Evolutionary conservation across 495 filamentous ascomycete genomes (phyloP).

Genomic region (Pyrenula massariospora): DNA sequence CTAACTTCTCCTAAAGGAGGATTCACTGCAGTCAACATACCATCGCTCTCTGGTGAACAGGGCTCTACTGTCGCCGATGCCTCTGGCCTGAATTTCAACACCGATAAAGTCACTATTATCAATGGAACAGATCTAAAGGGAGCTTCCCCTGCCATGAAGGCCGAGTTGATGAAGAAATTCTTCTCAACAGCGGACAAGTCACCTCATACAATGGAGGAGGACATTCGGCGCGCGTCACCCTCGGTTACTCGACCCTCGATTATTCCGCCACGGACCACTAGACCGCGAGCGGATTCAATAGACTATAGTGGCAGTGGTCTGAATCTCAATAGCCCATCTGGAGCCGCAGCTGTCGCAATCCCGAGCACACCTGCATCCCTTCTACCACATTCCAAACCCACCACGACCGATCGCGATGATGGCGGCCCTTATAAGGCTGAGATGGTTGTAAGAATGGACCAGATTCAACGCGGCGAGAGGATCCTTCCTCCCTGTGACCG

Average conservation of each 20-base stretch:
- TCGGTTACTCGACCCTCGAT: slow-evolving; percentile 1
- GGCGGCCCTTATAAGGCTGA: slow-evolving; percentile 51
- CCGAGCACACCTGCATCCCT: slow-evolving; percentile 38
- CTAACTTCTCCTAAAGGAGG: slow-evolving; percentile 35
- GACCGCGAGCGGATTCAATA: slow-evolving; percentile 6
- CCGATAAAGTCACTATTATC: slow-evolving; percentile 35
- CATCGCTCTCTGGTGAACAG: slow-evolving; percentile 19
- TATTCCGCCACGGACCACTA: background rate
- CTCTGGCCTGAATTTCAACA: slow-evolving; percentile 25
- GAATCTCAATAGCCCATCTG: slow-evolving; percentile 23
- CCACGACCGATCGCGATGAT: slow-evolving; percentile 40
- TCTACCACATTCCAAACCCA: slow-evolving; percentile 34
- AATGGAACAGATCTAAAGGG: slow-evolving; percentile 39
- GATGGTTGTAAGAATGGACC: slow-evolving; percentile 66
- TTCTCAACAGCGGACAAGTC: slow-evolving; percentile 40
- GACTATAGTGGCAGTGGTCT: slow-evolving; percentile 14
- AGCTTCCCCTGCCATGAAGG: slow-evolving; percentile 38
- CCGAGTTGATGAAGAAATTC: slow-evolving; percentile 45
- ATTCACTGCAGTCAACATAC: slow-evolving; percentile 48
- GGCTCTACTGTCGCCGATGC: slow-evolving; percentile 16
- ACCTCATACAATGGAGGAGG: slow-evolving; percentile 20
- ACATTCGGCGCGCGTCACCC: slow-evolving; percentile 5
- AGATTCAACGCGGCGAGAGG: slow-evolving; percentile 55
- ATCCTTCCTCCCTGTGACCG: slow-evolving; percentile 74
- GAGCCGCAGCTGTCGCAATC: slow-evolving; percentile 32